Percentiles rank a stretch among this genome's conserved stretches.
Evolutionary conservation across 768 basidiomycete genomes (phyloP).

Genomic region (Guyanaporus albipodus): DNA sequence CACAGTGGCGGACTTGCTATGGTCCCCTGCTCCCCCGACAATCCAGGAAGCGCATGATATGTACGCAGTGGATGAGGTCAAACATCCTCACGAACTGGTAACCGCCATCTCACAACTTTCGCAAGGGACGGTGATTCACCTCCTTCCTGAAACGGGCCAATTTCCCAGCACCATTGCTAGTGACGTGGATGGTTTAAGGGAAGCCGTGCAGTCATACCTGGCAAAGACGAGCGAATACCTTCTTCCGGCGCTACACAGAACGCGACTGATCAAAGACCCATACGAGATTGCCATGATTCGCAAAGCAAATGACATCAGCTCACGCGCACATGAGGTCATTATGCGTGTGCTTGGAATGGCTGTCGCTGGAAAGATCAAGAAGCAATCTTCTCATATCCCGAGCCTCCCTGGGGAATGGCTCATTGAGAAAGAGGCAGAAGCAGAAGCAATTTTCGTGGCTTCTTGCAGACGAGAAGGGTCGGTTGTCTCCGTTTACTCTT

Average conservation of each 20-base stretch:
- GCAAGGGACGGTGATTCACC: slow-evolving; percentile 61
- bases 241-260: slow-evolving; percentile 71
- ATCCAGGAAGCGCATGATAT: slow-evolving; percentile 50
- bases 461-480: slow-evolving; percentile 87
- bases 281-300: slow-evolving; percentile 72
- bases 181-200: slow-evolving; percentile 8
- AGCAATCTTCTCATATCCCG: slow-evolving; percentile 40
- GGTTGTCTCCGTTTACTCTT: slow-evolving; percentile 20
- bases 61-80: slow-evolving; percentile 59
- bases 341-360: slow-evolving; percentile 86
- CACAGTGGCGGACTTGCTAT: slow-evolving; percentile 73
- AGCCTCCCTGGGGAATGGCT: slow-evolving; percentile 78
- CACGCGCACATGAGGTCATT: slow-evolving; percentile 83
- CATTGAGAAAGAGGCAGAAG: slow-evolving; percentile 89
- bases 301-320: slow-evolving; percentile 82
- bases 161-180: slow-evolving; percentile 15
- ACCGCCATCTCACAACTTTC: slow-evolving; percentile 42
- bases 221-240: slow-evolving; percentile 44
- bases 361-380: slow-evolving; percentile 53
- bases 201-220: not conserved
- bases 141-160: slow-evolving; percentile 42
- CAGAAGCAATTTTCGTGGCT: slow-evolving; percentile 90
- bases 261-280: slow-evolving; percentile 73
- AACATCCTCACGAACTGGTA: slow-evolving; percentile 46
- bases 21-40: slow-evolving; percentile 82